Evolutionary conservation across 441 rosid species (phyloP).

Genomic region (Croton laevigatus): DNA sequence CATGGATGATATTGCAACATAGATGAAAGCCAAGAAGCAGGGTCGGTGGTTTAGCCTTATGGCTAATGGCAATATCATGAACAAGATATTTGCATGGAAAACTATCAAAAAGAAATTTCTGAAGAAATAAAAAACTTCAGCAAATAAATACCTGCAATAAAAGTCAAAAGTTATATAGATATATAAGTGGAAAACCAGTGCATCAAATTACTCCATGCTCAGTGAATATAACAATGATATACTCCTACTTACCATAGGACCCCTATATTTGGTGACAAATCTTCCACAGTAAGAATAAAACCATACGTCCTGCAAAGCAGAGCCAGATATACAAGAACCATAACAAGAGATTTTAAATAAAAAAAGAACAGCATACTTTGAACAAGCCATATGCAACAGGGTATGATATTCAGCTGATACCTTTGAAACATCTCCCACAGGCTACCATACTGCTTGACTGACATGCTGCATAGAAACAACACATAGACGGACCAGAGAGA

Average conservation of each 20-base stretch:
- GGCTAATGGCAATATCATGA: slow-evolving; percentile 83
- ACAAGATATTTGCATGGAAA: slow-evolving; percentile 76
- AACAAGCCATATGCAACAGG: slow-evolving; percentile 9
- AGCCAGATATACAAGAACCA: slow-evolving; percentile 14
- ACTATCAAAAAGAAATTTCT: slow-evolving; percentile 88
- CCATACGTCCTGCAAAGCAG: slow-evolving; percentile 74
- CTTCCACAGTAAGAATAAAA: slow-evolving; percentile 90
- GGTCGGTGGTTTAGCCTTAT: slow-evolving; percentile 89
- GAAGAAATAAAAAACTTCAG: slow-evolving; percentile 94
- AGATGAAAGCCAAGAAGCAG: slow-evolving; percentile 87
- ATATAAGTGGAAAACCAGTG: slow-evolving; percentile 6
- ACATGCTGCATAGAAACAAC: slow-evolving; percentile 60
- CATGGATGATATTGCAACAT: slow-evolving; percentile 74
- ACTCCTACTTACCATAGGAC: slow-evolving; percentile 66
- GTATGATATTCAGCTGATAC: slow-evolving; percentile 35
- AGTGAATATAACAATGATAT: slow-evolving; percentile 9
- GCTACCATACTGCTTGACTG: slow-evolving; percentile 63
- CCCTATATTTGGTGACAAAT: slow-evolving; percentile 93
- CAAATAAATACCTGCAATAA: slow-evolving; percentile 90
- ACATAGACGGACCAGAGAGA: slow-evolving; percentile 67
- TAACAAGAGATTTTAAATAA: slow-evolving; percentile 15
- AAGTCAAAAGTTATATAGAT: slow-evolving; percentile 25
- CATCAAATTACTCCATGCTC: slow-evolving; percentile 13
- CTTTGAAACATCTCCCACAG: slow-evolving; percentile 82
- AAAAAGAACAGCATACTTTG: not conserved